phyloP scores from a whole-genome alignment of 495 filamentous ascomycete species.

The Saxophila tyrrhenica region DNA sequence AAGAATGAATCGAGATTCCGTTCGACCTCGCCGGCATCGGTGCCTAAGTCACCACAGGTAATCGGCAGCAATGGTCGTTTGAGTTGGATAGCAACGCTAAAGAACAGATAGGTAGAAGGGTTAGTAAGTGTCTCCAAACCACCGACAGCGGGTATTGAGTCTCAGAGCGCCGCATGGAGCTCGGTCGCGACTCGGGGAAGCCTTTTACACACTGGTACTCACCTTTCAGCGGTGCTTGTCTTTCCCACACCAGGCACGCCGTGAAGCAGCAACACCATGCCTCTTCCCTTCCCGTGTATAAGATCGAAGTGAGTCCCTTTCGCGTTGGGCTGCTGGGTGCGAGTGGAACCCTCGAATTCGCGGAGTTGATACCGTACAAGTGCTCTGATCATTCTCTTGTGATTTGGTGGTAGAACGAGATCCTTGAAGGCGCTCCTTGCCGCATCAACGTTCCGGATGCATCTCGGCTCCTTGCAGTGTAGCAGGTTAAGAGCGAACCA shows the following conservation, averaged over 20 bases:
- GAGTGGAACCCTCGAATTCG: neutral
- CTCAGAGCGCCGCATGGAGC: too few species aligned
- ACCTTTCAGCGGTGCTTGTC: neutral
- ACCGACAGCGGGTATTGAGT: too few species aligned
- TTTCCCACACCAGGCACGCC: conserved; percentile 31
- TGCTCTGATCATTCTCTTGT: neutral
- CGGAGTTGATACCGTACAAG: neutral
- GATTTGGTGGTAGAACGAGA: neutral
- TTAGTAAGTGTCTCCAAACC: too few species aligned
- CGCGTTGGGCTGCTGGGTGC: too few species aligned
- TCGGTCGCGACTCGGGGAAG: too few species aligned
- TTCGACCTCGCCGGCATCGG: conserved; percentile 41
- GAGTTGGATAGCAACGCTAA: conserved; percentile 30
- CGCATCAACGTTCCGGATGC: neutral
- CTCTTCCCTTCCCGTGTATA: conserved; percentile 3
- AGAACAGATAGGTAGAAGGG: too few species aligned
- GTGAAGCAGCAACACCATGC: conserved; percentile 29
- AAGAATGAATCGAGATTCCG: conserved; percentile 65
- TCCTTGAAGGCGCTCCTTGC: neutral
- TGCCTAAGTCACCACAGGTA: conserved; percentile 31
- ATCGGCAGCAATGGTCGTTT: conserved; percentile 31
- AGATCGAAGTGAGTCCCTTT: neutral
- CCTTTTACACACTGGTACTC: conserved; percentile 16
- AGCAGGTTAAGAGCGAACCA: too few species aligned
- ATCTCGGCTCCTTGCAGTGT: too few species aligned